Base-by-base conservation (phyloP, 768 basidiomycete species). In the Russula abietina region DNA sequence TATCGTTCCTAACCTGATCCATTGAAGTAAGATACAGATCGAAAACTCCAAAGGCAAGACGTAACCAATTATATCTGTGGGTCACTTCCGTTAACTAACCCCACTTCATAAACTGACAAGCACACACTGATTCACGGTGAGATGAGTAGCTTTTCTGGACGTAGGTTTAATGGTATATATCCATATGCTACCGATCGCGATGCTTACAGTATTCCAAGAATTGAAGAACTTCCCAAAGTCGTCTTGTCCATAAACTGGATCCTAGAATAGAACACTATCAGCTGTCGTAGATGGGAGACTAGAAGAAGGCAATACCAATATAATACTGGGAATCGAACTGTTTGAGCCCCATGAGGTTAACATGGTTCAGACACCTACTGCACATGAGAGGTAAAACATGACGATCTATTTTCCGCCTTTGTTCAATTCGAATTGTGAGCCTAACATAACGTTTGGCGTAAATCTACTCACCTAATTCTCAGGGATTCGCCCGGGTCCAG, bases 181-280 rank as follows among this genome's bases (percentile, higher is more conserved):
- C 4, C 11, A 45, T 12, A 52, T 28, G 26, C 11, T 12, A 36
- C 36, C 12, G 36, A 39, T 26, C 41, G 12, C 22, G 22, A 59
- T 26, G 48, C 80, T 64, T 39, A 86, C 88, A 75, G 74, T 68
- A 89, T 89, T 1, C 88, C 88, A 49, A 90, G 77, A 65, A 89
- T 87, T 2, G 88, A 82, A 0, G 86, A 69, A 61, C 79, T 82
- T 1, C 86, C 87, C 4, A 89, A 75, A 0, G 87, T 89, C 0
- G 83, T 85, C 73, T 88, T 88, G 65, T 89, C 88, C 84, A 88
- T 88, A 63, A 84, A 88, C 69, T 89, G 87, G n/a, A 89, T 79
- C 81, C 87, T 68, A 36, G 84, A 62, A 60, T 63, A 36, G 84
- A 62, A 60, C 4, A 62, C 67, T 11, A 61, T 71, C 67, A 24